Percentiles rank a stretch among this genome's conserved stretches.
phyloP scores from a whole-genome alignment of 306 rosid species.

The Alnus glutinosa region DNA sequence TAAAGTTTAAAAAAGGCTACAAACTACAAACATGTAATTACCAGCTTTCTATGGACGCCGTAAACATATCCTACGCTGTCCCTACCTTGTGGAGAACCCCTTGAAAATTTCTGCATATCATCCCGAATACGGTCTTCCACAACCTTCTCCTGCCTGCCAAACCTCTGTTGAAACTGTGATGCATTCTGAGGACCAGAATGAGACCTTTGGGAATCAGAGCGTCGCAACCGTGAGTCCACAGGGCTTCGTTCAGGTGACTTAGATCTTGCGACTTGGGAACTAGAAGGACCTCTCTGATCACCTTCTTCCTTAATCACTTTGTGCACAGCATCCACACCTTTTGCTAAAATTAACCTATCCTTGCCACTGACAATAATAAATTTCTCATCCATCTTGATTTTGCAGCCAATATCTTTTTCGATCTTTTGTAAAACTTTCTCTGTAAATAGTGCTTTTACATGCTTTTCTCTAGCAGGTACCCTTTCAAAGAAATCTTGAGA shows the following conservation, averaged over 20 bases:
- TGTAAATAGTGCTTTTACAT: slow-evolving; percentile 68
- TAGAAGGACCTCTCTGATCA: slow-evolving; percentile 65
- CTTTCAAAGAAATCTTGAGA: slow-evolving; percentile 97
- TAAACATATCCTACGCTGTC: slow-evolving; percentile 80
- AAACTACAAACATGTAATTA: slow-evolving; percentile 66
- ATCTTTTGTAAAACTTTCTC: slow-evolving; percentile 77
- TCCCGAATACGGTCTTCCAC: slow-evolving; percentile 74
- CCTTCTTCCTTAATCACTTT: slow-evolving; percentile 79
- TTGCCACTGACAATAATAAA: slow-evolving; percentile 90
- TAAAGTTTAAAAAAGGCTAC: slow-evolving; percentile 39
- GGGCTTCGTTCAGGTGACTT: slow-evolving; percentile 96
- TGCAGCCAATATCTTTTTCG: slow-evolving; percentile 90
- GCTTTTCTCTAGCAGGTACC: slow-evolving; percentile 88
- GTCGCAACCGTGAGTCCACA: slow-evolving; percentile 57
- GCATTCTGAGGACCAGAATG: slow-evolving; percentile 67
- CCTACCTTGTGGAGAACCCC: slow-evolving; percentile 99
- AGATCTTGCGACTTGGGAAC: slow-evolving; percentile 67
- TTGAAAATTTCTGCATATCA: slow-evolving; percentile 68
- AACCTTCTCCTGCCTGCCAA: slow-evolving; percentile 79
- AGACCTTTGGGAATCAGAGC: slow-evolving; percentile 74
- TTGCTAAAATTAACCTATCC: slow-evolving; percentile 76
- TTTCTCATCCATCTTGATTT: slow-evolving; percentile 91
- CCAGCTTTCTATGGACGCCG: slow-evolving; percentile 73
- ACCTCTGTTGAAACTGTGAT: slow-evolving; percentile 71
- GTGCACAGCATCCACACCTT: slow-evolving; percentile 96